phyloP scores from a whole-genome alignment of 2,329 filamentous ascomycete genomes.

The Diplodia seriata region DNA sequence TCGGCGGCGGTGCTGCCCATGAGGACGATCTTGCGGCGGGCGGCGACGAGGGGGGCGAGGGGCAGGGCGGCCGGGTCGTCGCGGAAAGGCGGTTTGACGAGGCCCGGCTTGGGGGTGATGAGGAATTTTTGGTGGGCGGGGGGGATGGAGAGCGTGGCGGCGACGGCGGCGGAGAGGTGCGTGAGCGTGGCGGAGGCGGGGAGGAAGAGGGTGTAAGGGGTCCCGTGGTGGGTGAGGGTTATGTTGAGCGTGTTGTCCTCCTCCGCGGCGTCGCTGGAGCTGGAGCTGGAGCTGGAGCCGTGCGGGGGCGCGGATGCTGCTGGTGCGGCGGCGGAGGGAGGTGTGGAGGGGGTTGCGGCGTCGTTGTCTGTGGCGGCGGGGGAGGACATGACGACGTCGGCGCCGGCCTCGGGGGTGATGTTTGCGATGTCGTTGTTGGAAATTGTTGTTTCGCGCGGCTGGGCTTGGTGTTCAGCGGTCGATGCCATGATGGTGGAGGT shows the following conservation, averaged over 20 bases:
- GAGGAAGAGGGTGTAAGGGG: constrained; percentile 58
- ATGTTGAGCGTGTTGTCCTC: constrained; percentile 46
- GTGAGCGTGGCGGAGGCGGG: constrained; percentile 59
- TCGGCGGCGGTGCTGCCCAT: constrained; percentile 69
- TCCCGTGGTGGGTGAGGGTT: constrained; percentile 61
- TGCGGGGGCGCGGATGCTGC: not conserved
- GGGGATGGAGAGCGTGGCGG: constrained; percentile 65
- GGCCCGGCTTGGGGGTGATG: constrained; percentile 68
- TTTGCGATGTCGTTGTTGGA: not conserved
- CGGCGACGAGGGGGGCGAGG: constrained; percentile 56
- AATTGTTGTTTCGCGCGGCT: not conserved
- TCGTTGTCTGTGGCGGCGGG: not conserved
- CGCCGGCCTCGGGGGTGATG: too few species aligned
- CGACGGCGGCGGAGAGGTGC: constrained; percentile 67
- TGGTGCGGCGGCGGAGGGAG: not conserved
- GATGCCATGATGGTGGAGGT: constrained; percentile 24
- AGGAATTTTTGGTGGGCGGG: constrained; percentile 70
- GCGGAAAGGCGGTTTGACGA: constrained; percentile 70
- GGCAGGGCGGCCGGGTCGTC: constrained; percentile 64
- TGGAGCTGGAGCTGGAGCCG: too few species aligned
- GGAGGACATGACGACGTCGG: constrained; percentile 17
- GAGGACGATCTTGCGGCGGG: constrained; percentile 66
- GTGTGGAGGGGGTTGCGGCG: not conserved
- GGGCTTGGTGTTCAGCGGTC: constrained; percentile 6
- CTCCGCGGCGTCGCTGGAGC: not conserved